Evolutionary conservation across 495 filamentous ascomycete species (phyloP).

Genomic region (Podospora sp.): DNA sequence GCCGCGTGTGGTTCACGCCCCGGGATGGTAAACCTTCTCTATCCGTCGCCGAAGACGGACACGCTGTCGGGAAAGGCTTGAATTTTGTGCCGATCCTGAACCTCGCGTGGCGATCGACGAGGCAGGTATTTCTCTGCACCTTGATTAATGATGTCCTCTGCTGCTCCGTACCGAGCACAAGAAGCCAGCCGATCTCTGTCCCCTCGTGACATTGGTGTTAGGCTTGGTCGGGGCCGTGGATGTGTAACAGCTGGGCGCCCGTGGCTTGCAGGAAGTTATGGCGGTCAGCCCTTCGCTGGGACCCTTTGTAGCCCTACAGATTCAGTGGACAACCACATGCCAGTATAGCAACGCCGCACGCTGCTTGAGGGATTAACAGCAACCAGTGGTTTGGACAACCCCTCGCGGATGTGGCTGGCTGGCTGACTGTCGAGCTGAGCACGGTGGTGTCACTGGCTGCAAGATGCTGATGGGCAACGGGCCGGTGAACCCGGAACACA

Average conservation of each 20-base stretch:
- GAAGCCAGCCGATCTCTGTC: background rate
- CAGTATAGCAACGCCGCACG: background rate
- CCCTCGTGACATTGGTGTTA: background rate
- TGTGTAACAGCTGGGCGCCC: background rate
- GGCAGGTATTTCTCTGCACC: too few species aligned
- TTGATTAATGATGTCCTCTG: too few species aligned
- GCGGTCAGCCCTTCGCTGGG: background rate
- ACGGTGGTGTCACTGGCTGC: background rate
- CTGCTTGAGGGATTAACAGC: slow-evolving; percentile 18
- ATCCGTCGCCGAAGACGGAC: slow-evolving; percentile 13
- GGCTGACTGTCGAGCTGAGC: background rate
- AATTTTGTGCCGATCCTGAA: too few species aligned
- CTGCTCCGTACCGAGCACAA: background rate
- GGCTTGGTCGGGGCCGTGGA: background rate
- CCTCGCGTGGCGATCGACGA: background rate
- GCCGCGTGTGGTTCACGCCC: background rate
- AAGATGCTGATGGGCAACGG: background rate
- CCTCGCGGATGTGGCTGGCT: background rate
- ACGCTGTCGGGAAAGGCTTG: background rate
- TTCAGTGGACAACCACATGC: background rate
- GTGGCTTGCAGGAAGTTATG: background rate
- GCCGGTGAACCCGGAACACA: background rate
- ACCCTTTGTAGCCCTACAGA: background rate
- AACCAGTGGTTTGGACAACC: slow-evolving; percentile 7
- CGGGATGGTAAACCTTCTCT: background rate